These are phyloP conservation scores for Vachellia collinsii DNA, from an alignment of 306 rosid genomes.

Conservation along the genomic window DNA sequence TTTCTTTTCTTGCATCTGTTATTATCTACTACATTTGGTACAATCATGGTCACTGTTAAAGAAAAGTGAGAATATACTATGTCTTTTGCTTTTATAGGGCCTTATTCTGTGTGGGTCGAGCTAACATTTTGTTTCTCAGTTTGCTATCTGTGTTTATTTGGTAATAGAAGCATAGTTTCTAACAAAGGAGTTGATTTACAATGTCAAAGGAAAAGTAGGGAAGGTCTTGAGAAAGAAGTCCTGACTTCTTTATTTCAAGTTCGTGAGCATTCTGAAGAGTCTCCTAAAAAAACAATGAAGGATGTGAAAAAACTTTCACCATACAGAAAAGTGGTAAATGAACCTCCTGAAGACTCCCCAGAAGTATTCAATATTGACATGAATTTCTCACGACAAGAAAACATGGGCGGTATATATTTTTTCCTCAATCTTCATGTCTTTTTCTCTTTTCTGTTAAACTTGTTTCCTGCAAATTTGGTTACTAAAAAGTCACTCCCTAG, in stretches of 20 bases:
- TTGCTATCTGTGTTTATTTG: constrained; percentile 41
- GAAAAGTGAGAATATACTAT: constrained; percentile 15
- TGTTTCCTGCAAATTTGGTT: background rate
- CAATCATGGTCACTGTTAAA: background rate
- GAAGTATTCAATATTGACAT: constrained; percentile 43
- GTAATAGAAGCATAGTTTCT: constrained; percentile 39
- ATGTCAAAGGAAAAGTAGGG: constrained; percentile 41
- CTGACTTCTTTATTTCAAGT: constrained; percentile 60
- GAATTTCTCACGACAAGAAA: constrained; percentile 39
- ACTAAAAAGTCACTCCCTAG: constrained; percentile 1
- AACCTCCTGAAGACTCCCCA: constrained; percentile 53
- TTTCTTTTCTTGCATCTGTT: constrained; percentile 32
- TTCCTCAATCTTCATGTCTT: constrained; percentile 17
- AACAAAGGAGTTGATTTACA: constrained; percentile 40
- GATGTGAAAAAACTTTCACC: constrained; percentile 39
- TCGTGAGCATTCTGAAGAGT: constrained; percentile 43
- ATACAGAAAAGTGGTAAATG: constrained; percentile 50
- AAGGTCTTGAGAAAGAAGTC: constrained; percentile 64
- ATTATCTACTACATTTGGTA: constrained; percentile 14
- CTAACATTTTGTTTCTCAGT: constrained; percentile 35
- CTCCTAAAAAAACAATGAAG: constrained; percentile 47
- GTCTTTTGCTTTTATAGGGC: constrained; percentile 15
- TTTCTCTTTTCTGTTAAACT: constrained; percentile 18
- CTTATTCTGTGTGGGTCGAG: constrained; percentile 2
- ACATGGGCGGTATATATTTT: constrained; percentile 53